Conservation (phyloP, 1,139 yeast genomes). For the Sugiyamaella castrensis region DNA sequence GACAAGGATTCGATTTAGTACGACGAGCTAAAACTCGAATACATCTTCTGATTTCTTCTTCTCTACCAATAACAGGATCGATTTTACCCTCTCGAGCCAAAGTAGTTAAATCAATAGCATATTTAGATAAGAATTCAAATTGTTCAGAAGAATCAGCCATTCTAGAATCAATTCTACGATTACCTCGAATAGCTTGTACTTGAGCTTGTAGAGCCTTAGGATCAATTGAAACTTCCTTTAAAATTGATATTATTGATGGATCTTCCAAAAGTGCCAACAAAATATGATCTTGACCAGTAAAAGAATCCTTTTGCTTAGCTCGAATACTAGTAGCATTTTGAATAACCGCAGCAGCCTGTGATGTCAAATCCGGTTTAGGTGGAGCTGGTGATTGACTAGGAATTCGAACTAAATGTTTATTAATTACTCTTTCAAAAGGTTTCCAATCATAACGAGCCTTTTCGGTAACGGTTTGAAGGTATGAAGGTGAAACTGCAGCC, state of each 20-base stretch:
- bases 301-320: slow-evolving; percentile 84
- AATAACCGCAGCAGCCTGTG: slow-evolving; percentile 67
- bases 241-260: slow-evolving; percentile 61
- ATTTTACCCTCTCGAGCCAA: slow-evolving; percentile 90
- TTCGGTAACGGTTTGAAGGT: slow-evolving; percentile 80
- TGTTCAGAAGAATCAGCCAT: slow-evolving; percentile 87
- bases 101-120: slow-evolving; percentile 90
- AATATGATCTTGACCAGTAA: slow-evolving; percentile 91
- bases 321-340: slow-evolving; percentile 70
- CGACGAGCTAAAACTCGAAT: slow-evolving; percentile 93
- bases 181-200: slow-evolving; percentile 83
- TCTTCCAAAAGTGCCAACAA: slow-evolving; percentile 83
- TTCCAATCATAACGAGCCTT: slow-evolving; percentile 89
- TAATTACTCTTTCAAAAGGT: slow-evolving; percentile 71
- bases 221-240: slow-evolving; percentile 70
- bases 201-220: slow-evolving; percentile 73
- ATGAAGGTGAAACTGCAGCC: slow-evolving; percentile 46
- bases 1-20: slow-evolving; percentile 92
- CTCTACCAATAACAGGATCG: slow-evolving; percentile 98
- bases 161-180: slow-evolving; percentile 87
- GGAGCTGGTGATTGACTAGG: slow-evolving; percentile 93
- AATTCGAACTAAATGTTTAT: slow-evolving; percentile 73
- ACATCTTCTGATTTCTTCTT: slow-evolving; percentile 94
- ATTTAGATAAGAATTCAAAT: slow-evolving; percentile 80
- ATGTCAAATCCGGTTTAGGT: slow-evolving; percentile 63